Base-by-base conservation (phyloP, 2,329 filamentous ascomycete species). In the Phoma herbarum region DNA sequence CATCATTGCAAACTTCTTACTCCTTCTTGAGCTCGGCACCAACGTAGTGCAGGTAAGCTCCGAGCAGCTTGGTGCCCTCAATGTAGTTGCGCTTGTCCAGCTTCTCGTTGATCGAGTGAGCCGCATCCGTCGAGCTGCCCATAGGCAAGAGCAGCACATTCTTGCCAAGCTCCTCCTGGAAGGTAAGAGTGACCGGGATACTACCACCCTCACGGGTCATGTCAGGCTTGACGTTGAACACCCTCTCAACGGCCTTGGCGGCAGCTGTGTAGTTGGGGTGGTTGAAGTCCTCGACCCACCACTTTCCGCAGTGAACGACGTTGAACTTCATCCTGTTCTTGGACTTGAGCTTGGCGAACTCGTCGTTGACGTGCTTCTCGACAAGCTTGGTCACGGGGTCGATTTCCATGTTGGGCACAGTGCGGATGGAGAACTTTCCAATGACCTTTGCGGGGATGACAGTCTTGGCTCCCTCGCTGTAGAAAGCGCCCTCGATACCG, bases 241-340 rank as follows among this genome's bases (percentile, higher is more conserved):
- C 95, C 65, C 92, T 88, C 83, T 98, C 90, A 31, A 95, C 93
- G n/a, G 95, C 95, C 85, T 97, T 98, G 74, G 90, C 88, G 14
- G 95, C 95, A 25, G 94, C 94, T 28, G 88, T 86, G 81, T 98
- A 99, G 85, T 99, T 99, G 93, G 95, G 98, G 85, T 99, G 94
- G 82, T 96, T 95, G 28, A 95, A 94, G 75, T 90, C 93, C 45
- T 96, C 93, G 46, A 96, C 93, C 95, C 95, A 99, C 95, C 95
- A 99, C 82, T 97, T 97, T 69, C 95, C 95, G 59, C 88, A 89
- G 83, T 99, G 95, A 80, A 94, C 89, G 58, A 93, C 84, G 75
- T 84, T 88, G 52, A 93, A 88, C 71, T 91, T 91, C 74, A 96
- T 79, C 16, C 85, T 93, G 84, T 99, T 99, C 85, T 99, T 99